Evolutionary conservation across 2,329 filamentous ascomycete species (phyloP), one percentile per base, ranked within the genome.

Genomic region (Neocucurbitaria cava): DNA sequence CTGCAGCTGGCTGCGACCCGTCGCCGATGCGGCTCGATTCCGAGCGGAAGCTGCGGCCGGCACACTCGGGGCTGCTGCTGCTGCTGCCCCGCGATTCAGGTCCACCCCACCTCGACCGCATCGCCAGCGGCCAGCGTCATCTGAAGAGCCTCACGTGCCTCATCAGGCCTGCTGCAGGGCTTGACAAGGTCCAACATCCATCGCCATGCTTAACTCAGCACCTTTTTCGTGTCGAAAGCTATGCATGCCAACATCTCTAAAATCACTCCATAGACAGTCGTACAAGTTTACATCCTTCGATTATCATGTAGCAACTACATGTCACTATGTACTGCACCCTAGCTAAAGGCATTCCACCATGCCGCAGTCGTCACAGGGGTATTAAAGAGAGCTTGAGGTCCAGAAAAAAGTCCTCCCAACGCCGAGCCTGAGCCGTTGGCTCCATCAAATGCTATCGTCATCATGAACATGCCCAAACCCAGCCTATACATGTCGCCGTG

Each of bases 361-460:
- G 18, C 36, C 18, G 18, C 18, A 31, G 36, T 48, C 53, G 15
- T 51, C 49, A 30, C 42, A 20, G 41, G 47, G 52, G 52, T 55
- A 55, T 55, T 42, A 28, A 41, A 49, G 31, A 30, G 21, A 41
- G 33, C 41, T 18, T 45, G 18, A 40, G 36, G 11, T 24, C 46
- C 24, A 30, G 20, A 30, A 43, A 23, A 36, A n/a, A 13, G 13
- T 47, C 24, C 23, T 41, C 46, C 30, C 43, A 44, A 30, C 55
- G 56, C 58, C 56, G n/a, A 39, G 49, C 26, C 33, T 46, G 53
- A 58, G 53, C 56, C 23, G 42, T 35, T 18, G 31, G 46, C 52
- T 51, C 46, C 18, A 39, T 38, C 26, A 35, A 56, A 58, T 57
- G 61, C 58, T 58, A 47, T 65, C 61, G 40, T 65, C 23, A 59